Evolutionary conservation across 208 protist species (phyloP).

Genomic region (Eutreptiella sp.): DNA sequence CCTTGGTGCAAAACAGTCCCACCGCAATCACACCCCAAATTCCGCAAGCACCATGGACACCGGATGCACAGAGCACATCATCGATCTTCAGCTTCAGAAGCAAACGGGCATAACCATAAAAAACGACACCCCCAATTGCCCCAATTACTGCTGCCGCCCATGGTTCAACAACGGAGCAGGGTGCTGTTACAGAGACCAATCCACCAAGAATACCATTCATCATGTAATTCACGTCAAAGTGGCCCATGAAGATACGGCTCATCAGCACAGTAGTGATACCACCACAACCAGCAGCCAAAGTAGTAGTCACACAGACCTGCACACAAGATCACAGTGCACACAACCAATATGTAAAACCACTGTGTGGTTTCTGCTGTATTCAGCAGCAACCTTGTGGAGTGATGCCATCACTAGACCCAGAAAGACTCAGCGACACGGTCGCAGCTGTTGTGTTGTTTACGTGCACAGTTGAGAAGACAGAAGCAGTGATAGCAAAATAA

Average conservation of each 20-base stretch:
- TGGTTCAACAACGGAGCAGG: constrained; percentile 25
- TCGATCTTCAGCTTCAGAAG: constrained; percentile 26
- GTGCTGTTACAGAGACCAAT: constrained; percentile 31
- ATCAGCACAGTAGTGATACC: constrained; percentile 28
- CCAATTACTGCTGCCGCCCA: constrained; percentile 31
- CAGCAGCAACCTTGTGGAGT: too few species aligned
- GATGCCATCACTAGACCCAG: too few species aligned
- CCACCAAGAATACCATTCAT: constrained; percentile 38
- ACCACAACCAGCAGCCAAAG: constrained; percentile 2
- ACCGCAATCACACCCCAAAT: constrained; percentile 31
- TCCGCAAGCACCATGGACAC: constrained; percentile 30
- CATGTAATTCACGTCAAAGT: constrained; percentile 7
- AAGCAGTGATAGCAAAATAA: too few species aligned
- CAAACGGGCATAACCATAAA: constrained; percentile 19
- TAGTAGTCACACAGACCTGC: too few species aligned
- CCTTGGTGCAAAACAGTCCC: constrained; percentile 28
- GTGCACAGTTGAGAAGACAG: too few species aligned
- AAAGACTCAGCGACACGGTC: too few species aligned
- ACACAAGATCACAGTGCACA: too few species aligned
- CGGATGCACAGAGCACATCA: constrained; percentile 26
- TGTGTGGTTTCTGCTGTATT: too few species aligned
- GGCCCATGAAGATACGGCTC: neutral
- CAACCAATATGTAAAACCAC: too few species aligned
- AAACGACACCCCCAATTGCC: constrained; percentile 21
- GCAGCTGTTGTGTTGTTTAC: too few species aligned